Evolutionary conservation across 495 filamentous ascomycete genomes (phyloP).

Genomic region (Penicillium maclennaniae): DNA sequence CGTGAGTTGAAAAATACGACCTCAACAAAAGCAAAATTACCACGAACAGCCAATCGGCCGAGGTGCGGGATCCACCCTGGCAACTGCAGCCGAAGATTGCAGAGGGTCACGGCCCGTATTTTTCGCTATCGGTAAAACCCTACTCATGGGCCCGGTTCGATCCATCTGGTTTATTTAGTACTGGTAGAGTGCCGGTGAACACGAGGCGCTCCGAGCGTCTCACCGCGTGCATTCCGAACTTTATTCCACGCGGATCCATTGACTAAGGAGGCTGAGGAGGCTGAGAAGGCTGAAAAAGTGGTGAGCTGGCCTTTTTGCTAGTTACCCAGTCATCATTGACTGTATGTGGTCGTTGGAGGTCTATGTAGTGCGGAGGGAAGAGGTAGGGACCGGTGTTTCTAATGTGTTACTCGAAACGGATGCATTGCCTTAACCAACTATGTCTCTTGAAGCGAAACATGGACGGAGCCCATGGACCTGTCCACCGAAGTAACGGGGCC

Average conservation of each 20-base stretch:
- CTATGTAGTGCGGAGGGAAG: neutral
- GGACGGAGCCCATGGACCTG: neutral
- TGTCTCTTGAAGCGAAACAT: neutral
- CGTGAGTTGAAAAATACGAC: neutral
- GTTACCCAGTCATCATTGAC: neutral
- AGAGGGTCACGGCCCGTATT: neutral
- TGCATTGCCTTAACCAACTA: neutral
- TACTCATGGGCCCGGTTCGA: neutral
- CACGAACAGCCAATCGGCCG: neutral
- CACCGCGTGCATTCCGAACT: neutral
- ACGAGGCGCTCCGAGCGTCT: slow-evolving; percentile 2
- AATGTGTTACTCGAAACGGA: neutral
- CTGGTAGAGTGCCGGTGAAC: neutral
- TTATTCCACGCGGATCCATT: neutral
- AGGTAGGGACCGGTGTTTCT: neutral
- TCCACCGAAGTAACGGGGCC: neutral
- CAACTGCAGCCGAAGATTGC: neutral
- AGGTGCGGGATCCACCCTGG: neutral
- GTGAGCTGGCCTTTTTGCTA: too few species aligned
- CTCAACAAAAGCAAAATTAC: too few species aligned
- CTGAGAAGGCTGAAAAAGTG: neutral
- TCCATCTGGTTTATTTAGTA: neutral
- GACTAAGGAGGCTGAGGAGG: neutral
- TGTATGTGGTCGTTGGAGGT: neutral
- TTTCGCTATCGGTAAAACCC: slow-evolving; percentile 5